phyloP scores from a whole-genome alignment of 2,329 filamentous ascomycete species.

The Monilinia laxa region DNA sequence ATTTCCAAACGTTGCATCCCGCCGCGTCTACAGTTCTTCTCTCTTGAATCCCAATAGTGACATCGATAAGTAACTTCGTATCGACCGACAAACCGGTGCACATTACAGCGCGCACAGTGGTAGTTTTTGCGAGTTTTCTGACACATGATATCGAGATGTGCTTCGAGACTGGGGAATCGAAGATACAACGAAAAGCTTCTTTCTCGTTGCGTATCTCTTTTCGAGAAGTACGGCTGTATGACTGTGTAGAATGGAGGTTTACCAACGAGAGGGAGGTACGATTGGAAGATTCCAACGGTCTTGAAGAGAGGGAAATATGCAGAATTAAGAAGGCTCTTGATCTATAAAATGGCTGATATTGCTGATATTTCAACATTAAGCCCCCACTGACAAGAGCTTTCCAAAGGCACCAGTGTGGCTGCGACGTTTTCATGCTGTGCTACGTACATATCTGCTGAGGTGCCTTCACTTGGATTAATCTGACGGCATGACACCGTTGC shows the following conservation, averaged over 20 bases:
- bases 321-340: not conserved
- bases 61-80: not conserved
- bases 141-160: not conserved
- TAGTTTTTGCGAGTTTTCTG: constrained; percentile 12
- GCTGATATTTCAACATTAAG: not conserved
- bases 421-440: constrained; percentile 3
- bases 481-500: not conserved
- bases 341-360: not conserved
- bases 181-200: no score
- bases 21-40: not conserved
- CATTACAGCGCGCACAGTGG: constrained; percentile 3
- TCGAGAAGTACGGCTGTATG: no score
- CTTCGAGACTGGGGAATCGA: no score
- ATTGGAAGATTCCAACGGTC: no score
- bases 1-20: not conserved
- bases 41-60: not conserved
- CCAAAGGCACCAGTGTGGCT: not conserved
- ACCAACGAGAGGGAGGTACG: no score
- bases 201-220: no score
- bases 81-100: not conserved
- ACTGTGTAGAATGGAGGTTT: no score
- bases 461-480: not conserved
- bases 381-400: not conserved
- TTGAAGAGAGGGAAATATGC: no score
- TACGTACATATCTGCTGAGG: not conserved